phyloP scores from a whole-genome alignment of 2,329 filamentous ascomycete species.

The Chrysosporium keratinophilum region DNA sequence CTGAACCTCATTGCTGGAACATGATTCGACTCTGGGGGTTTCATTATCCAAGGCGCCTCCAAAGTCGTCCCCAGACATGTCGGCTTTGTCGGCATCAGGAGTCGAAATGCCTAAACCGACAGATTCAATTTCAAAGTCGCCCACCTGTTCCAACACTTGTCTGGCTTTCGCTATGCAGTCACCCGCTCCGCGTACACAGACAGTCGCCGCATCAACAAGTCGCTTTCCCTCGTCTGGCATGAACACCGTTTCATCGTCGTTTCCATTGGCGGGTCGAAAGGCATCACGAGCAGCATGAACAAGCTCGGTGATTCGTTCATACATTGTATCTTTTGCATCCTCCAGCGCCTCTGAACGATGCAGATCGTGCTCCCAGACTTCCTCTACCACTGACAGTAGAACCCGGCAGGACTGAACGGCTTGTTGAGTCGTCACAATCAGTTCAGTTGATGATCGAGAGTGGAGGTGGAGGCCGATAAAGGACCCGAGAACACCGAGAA shows the following conservation, averaged over 20 bases:
- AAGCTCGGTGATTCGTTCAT: conserved; percentile 66
- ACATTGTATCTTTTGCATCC: conserved; percentile 63
- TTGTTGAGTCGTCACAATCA: conserved; percentile 71
- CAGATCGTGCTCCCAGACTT: conserved; percentile 67
- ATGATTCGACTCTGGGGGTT: neutral
- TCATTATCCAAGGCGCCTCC: conserved; percentile 4
- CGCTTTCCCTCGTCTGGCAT: conserved; percentile 68
- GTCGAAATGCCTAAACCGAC: conserved; percentile 41
- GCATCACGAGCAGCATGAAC: conserved; percentile 73
- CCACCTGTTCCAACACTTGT: conserved; percentile 73
- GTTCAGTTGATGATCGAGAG: conserved; percentile 76
- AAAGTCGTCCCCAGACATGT: neutral
- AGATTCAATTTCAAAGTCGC: conserved; percentile 72
- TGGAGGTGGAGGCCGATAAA: conserved; percentile 91
- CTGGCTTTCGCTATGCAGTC: conserved; percentile 85
- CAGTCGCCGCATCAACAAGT: conserved; percentile 68
- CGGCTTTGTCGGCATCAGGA: conserved; percentile 3
- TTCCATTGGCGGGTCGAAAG: conserved; percentile 56
- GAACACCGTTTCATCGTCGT: conserved; percentile 65
- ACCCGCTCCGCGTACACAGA: conserved; percentile 79
- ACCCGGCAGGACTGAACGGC: conserved; percentile 72
- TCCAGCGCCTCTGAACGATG: conserved; percentile 57
- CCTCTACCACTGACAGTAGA: conserved; percentile 68
- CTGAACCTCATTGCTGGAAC: neutral
- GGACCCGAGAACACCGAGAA: conserved; percentile 80